Conservation (phyloP, 225 moss, liverwort and hornwort genomes). For the Bryum argenteum region DNA sequence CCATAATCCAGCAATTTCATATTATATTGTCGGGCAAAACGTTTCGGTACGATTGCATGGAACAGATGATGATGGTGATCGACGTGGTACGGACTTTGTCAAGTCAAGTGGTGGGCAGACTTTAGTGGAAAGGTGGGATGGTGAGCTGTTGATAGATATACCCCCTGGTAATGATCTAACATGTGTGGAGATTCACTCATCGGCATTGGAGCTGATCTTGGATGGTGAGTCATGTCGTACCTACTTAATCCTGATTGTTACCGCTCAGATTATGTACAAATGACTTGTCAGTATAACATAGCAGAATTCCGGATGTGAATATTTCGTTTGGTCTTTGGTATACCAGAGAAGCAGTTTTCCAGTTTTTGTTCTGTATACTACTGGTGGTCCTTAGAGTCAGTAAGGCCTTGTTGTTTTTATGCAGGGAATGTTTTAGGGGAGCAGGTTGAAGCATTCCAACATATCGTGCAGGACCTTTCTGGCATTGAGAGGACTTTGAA, state of each 20-base stretch:
- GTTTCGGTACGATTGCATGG: constrained; percentile 61
- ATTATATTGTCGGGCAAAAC: constrained; percentile 60
- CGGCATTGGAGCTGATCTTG: constrained; percentile 63
- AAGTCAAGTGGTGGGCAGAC: constrained; percentile 37
- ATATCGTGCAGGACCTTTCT: constrained; percentile 59
- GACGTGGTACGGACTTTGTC: constrained; percentile 20
- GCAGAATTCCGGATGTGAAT: not conserved
- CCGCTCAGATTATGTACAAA: not conserved
- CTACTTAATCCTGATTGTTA: not conserved
- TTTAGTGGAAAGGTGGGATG: constrained; percentile 76
- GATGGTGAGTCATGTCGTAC: constrained; percentile 52
- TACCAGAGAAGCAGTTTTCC: not conserved
- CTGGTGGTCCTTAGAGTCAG: not conserved
- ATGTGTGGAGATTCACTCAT: constrained; percentile 67
- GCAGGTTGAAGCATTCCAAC: constrained; percentile 61
- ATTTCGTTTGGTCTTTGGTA: constrained; percentile 5
- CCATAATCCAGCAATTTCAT: constrained; percentile 38
- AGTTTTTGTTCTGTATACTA: constrained; percentile 1
- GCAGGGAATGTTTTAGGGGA: constrained; percentile 64
- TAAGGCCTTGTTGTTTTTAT: constrained; percentile 13
- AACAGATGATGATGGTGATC: constrained; percentile 30
- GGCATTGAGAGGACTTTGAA: constrained; percentile 72
- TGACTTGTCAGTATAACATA: not conserved
- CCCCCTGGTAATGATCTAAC: constrained; percentile 54
- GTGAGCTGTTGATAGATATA: constrained; percentile 67